These are phyloP conservation scores for Umbilicus rupestris DNA, from an alignment of 164 flowering plant genomes.

Conservation along the genomic window DNA sequence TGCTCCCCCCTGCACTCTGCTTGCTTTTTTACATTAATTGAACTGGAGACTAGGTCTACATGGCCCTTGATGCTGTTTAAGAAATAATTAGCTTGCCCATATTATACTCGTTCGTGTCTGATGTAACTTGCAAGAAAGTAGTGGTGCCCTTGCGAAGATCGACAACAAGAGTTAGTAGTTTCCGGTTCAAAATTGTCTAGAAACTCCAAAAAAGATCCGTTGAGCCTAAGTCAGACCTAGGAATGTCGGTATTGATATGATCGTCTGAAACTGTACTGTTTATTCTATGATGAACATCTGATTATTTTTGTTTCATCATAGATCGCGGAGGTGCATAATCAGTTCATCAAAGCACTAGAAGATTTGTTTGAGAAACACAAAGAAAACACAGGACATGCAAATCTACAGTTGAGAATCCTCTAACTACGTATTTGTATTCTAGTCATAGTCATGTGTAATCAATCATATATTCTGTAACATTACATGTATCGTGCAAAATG, in stretches of 20 bases:
- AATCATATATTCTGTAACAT: neutral
- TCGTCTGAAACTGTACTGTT: neutral
- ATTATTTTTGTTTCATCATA: constrained; percentile 16
- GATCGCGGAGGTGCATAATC: constrained; percentile 56
- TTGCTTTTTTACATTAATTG: no score
- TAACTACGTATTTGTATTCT: constrained; percentile 18
- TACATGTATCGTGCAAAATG: neutral
- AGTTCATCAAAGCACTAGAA: constrained; percentile 49
- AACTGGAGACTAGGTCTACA: no score
- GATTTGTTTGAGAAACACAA: constrained; percentile 73
- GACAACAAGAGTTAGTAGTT: no score
- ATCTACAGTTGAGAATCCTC: constrained; percentile 51
- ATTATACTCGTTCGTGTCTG: no score
- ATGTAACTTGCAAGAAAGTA: no score
- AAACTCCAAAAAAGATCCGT: no score
- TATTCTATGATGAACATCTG: neutral
- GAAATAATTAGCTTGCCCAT: no score
- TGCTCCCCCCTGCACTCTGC: no score
- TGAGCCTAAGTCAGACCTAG: no score
- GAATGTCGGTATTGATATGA: neutral
- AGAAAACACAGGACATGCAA: constrained; percentile 40
- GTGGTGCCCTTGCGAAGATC: no score
- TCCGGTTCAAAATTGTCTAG: no score
- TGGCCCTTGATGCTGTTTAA: no score
- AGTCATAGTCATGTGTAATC: neutral